A percentile compares a stretch with the other conserved stretches of the same genome.
Conservation (phyloP, 768 basidiomycete genomes). For the Collybia sp. region DNA sequence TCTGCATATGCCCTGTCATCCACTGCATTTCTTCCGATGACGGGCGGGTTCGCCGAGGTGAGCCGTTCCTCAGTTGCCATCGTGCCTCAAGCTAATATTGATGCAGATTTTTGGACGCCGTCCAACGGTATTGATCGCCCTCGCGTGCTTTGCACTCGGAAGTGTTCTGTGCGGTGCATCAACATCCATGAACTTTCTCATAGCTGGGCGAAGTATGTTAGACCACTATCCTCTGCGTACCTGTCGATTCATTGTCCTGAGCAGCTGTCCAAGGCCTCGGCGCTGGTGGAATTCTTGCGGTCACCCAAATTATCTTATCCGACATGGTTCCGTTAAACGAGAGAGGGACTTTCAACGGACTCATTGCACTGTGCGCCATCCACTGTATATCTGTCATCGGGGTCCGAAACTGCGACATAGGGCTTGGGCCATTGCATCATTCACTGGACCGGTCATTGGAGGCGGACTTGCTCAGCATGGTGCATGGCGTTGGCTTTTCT, state of each 20-base stretch:
- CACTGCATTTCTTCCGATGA: constrained; percentile 25
- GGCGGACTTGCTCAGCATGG: constrained; percentile 26
- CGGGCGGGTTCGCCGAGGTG: constrained; percentile 24
- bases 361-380: constrained; percentile 28
- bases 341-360: constrained; percentile 31
- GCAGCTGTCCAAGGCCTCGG: constrained; percentile 35
- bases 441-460: constrained; percentile 10
- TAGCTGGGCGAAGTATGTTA: constrained; percentile 30
- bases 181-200: constrained; percentile 34
- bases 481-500: constrained; percentile 40
- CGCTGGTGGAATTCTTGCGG: constrained; percentile 28
- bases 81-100: too few relatives aligned
- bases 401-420: constrained; percentile 2
- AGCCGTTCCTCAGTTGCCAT: too few relatives aligned
- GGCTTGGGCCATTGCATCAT: background rate
- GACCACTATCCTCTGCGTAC: too few relatives aligned
- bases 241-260: background rate
- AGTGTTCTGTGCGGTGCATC: constrained; percentile 39
- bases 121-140: constrained; percentile 22
- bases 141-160: constrained; percentile 37
- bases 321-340: constrained; percentile 43
- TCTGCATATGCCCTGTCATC: constrained; percentile 20
- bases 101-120: constrained; percentile 32
- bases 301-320: constrained; percentile 34
- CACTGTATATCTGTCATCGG: background rate